phyloP scores from a whole-genome alignment of 2,329 filamentous ascomycete species.

The Madurella fahalii region DNA sequence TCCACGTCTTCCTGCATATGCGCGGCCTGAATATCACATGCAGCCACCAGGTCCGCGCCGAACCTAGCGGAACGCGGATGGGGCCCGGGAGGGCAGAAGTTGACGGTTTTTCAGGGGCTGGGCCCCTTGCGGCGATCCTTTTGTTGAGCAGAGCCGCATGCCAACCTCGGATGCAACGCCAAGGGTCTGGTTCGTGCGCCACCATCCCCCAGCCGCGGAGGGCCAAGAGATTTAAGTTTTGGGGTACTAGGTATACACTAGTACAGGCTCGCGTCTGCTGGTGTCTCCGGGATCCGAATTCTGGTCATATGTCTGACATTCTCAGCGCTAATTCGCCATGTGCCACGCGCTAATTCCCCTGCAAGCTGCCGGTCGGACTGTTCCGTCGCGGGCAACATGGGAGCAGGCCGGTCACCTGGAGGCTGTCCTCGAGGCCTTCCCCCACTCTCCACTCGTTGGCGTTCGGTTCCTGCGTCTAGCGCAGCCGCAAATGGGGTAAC shows the following conservation, averaged over 20 bases:
- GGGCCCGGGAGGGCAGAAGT: background rate
- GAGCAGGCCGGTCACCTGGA: background rate
- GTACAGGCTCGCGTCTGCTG: background rate
- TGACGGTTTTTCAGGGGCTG: background rate
- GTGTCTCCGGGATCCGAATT: background rate
- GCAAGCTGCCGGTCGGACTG: slow-evolving; percentile 5
- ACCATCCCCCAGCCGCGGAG: background rate
- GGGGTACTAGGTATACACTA: slow-evolving; percentile 1
- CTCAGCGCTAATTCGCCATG: background rate
- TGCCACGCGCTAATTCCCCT: background rate
- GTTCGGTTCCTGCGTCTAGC: slow-evolving; percentile 2
- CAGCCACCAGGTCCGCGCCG: slow-evolving; percentile 2
- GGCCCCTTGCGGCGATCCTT: background rate
- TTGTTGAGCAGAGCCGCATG: slow-evolving; percentile 9
- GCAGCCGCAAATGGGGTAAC: too few species aligned
- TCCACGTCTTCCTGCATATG: slow-evolving; percentile 5
- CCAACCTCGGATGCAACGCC: background rate
- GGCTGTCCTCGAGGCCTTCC: background rate
- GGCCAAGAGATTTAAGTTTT: slow-evolving; percentile 9
- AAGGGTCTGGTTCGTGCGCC: background rate
- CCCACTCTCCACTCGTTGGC: background rate
- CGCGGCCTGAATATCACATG: slow-evolving; percentile 18
- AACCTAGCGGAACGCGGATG: background rate
- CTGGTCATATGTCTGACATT: background rate
- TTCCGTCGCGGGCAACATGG: background rate